phyloP scores from a whole-genome alignment of 1,284 basidiomycete genomes.

The Marasmius fiardii region DNA sequence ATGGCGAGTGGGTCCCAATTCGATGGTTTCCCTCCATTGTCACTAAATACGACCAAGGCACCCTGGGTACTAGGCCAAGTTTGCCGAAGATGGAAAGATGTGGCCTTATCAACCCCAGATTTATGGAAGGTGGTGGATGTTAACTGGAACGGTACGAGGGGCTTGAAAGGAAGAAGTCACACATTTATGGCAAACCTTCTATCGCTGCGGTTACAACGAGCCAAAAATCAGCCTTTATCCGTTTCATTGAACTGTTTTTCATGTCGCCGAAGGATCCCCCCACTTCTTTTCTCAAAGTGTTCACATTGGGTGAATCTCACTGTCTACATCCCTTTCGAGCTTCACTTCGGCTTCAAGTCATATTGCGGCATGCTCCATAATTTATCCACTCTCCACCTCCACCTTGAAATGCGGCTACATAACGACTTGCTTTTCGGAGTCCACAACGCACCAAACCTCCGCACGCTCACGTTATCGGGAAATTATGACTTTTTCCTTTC shows the following conservation, averaged over 20 bases:
- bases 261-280: background rate
- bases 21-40: background rate
- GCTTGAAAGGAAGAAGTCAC: background rate
- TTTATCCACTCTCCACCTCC: too few species aligned
- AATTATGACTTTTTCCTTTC: background rate
- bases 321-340: too few species aligned
- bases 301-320: background rate
- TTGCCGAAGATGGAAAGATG: background rate
- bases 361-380: too few species aligned
- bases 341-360: too few species aligned
- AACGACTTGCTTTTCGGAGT: background rate
- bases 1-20: background rate
- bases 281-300: background rate
- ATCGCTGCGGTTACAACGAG: background rate
- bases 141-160: background rate
- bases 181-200: background rate
- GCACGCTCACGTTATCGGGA: background rate
- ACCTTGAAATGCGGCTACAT: too few species aligned
- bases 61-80: background rate
- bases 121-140: background rate
- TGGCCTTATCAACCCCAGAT: background rate
- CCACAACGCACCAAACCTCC: background rate
- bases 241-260: background rate
- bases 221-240: background rate
- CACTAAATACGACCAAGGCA: background rate